phyloP scores from a whole-genome alignment of 2,329 filamentous ascomycete species.

The Aspergillus bombycis region DNA sequence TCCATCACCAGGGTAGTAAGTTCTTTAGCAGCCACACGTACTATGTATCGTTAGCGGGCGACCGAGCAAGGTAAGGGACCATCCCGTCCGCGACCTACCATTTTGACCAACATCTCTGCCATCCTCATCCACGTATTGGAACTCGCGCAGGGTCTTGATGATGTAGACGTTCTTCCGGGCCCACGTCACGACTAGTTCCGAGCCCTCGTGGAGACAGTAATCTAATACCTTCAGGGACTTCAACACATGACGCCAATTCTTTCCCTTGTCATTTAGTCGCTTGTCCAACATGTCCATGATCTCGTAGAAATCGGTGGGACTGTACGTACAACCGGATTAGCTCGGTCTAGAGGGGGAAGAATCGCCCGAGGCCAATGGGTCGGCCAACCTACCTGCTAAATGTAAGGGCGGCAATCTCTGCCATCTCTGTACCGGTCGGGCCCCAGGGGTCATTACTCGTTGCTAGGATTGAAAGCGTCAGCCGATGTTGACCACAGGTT shows the following conservation, averaged over 20 bases:
- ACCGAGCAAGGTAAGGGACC: neutral
- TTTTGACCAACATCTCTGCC: conserved; percentile 94
- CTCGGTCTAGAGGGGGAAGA: neutral
- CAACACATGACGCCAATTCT: conserved; percentile 98
- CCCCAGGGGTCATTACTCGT: conserved; percentile 99
- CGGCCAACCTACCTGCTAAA: conserved; percentile 80
- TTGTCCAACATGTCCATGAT: conserved; percentile 99
- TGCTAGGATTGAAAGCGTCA: conserved; percentile 58
- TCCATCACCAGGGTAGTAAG: conserved; percentile 89
- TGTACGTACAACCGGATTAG: conserved; percentile 39
- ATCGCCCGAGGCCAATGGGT: conserved; percentile 2
- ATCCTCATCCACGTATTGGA: conserved; percentile 95
- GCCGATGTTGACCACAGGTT: conserved; percentile 9
- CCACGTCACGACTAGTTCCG: conserved; percentile 96
- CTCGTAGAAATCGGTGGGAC: conserved; percentile 96
- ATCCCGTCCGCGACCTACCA: conserved; percentile 60
- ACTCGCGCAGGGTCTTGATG: conserved; percentile 97
- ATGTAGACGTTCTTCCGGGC: conserved; percentile 97
- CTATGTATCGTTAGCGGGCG: conserved; percentile 51
- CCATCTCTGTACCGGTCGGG: conserved; percentile 96
- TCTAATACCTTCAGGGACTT: conserved; percentile 98
- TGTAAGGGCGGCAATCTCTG: conserved; percentile 95
- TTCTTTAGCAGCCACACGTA: conserved; percentile 94
- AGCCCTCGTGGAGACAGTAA: conserved; percentile 96
- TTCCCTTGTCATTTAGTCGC: conserved; percentile 96